Evolutionary conservation across 805 yeast genomes (phyloP).

Genomic region (Geotrichum ghanense): DNA sequence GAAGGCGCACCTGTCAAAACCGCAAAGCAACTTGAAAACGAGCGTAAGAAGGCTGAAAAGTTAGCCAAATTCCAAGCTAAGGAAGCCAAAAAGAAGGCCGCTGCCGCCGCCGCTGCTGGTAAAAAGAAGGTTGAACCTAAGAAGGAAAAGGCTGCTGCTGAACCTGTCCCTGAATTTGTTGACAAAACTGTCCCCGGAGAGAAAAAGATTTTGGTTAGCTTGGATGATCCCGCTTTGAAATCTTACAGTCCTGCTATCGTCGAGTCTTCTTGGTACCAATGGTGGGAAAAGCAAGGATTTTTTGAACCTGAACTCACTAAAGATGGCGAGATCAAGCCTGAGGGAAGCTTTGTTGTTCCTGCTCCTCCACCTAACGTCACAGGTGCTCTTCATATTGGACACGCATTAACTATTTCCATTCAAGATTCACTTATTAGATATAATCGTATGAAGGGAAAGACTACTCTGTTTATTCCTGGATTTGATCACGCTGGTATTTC

Average conservation of each 20-base stretch:
- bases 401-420: conserved; percentile 88
- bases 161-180: conserved; percentile 68
- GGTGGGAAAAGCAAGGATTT: conserved; percentile 89
- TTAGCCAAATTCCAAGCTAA: conserved; percentile 79
- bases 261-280: conserved; percentile 92
- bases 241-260: conserved; percentile 89
- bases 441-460: conserved; percentile 95
- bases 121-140: conserved; percentile 42
- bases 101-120: conserved; percentile 27
- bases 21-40: conserved; percentile 75
- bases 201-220: conserved; percentile 74
- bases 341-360: conserved; percentile 81
- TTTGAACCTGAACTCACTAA: conserved; percentile 77
- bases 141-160: conserved; percentile 38
- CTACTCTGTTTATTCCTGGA: conserved; percentile 88
- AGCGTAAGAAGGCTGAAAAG: conserved; percentile 79
- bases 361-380: conserved; percentile 99
- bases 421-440: conserved; percentile 90
- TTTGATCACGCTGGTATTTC: conserved; percentile 99
- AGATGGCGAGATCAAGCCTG: conserved; percentile 67
- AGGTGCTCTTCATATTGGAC: conserved; percentile 98
- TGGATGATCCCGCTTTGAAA: conserved; percentile 88
- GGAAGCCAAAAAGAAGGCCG: conserved; percentile 52
- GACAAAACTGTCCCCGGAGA: conserved; percentile 83
- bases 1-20: conserved; percentile 35